These are phyloP conservation scores for Cutaneotrichosporon dermatis DNA, from an alignment of 1,284 basidiomycete species.

Conservation along the genomic window DNA sequence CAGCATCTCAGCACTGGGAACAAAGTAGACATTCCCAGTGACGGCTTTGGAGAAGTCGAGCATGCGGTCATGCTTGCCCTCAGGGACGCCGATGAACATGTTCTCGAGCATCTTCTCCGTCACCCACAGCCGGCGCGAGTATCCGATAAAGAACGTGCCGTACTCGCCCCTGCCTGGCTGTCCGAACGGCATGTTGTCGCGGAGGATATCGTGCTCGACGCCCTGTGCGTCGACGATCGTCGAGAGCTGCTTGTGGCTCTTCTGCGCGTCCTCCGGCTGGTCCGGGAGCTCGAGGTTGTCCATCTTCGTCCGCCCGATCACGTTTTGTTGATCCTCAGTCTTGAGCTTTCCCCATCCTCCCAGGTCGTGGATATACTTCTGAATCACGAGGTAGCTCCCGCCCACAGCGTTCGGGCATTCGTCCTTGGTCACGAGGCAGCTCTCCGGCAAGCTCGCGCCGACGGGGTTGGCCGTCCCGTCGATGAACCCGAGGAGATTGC, in stretches of 20 bases:
- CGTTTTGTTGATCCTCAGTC: conserved; percentile 13
- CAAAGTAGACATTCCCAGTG: conserved; percentile 17
- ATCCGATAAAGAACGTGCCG: conserved; percentile 22
- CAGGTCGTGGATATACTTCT: conserved; percentile 21
- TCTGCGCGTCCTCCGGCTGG: conserved; percentile 9
- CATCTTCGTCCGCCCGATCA: conserved; percentile 19
- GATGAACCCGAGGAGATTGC: conserved; percentile 20
- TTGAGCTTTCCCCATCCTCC: conserved; percentile 10
- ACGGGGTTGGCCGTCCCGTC: conserved; percentile 23
- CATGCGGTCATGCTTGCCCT: conserved; percentile 17
- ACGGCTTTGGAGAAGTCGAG: conserved; percentile 16
- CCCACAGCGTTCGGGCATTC: conserved; percentile 1
- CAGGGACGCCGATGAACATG: conserved; percentile 20
- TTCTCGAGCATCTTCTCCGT: conserved; percentile 20
- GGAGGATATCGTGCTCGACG: conserved; percentile 18
- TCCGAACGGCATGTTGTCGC: conserved; percentile 24
- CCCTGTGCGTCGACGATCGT: conserved; percentile 12
- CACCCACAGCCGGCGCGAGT: conserved; percentile 17
- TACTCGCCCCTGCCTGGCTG: conserved; percentile 12
- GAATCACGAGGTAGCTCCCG: conserved; percentile 16
- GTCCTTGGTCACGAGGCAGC: conserved; percentile 2
- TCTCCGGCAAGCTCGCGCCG: conserved; percentile 5
- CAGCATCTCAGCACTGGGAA: conserved; percentile 10
- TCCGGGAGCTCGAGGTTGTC: conserved; percentile 19
- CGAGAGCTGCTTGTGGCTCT: conserved; percentile 19